Evolutionary conservation across 495 filamentous ascomycete genomes (phyloP), one percentile per base, ranked within the genome.

Genomic region (Emericellopsis terricola): DNA sequence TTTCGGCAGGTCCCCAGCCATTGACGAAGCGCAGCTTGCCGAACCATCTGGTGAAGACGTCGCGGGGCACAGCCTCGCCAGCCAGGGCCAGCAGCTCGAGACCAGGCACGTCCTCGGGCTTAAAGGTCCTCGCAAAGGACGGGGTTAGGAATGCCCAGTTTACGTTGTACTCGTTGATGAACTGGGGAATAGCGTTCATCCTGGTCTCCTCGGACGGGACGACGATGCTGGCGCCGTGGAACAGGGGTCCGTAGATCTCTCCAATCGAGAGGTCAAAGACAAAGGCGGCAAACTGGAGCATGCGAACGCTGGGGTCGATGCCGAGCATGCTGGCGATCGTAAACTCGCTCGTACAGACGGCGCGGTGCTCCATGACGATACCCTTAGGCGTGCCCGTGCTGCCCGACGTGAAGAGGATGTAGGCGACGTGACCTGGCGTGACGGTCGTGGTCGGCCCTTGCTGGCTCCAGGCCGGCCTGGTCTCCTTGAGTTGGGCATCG

Each of bases 271-370:
- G 65, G 38, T 85, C 79, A 26, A 78, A 78, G 1, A 71, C 71
- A 44, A 72, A 78, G 29, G 71, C 71, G 2, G 76, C 73, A 35
- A 78, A 70, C 38, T 83, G 77, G 41, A 83, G 59, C 6, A 73
- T 1, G 44, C 51, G 7, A 71, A 42, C 1, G 45, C 53, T 16
- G 55, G 41, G 13, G 72, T 41, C 0, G 36, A 33, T 1, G 59
- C 58, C 1, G 68, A 49, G 13, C 51, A 44, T 14, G 41, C 43
- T 2, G 65, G 62, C 0, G 53, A 36, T 2, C 72, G 45, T 41
- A 40, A 38, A 4, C 38, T 27, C 11, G 18, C 15, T 9, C 13
- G 53, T 51, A 21, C 46, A 50, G 18, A 64, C 45, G 15, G 48
- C 32, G 17, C 42, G 38, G 27, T 68, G 62, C 10, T 59, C 43